These are phyloP conservation scores for Kingdonia uniflora DNA, from an alignment of 164 flowering plant species.

Conservation along the genomic window DNA sequence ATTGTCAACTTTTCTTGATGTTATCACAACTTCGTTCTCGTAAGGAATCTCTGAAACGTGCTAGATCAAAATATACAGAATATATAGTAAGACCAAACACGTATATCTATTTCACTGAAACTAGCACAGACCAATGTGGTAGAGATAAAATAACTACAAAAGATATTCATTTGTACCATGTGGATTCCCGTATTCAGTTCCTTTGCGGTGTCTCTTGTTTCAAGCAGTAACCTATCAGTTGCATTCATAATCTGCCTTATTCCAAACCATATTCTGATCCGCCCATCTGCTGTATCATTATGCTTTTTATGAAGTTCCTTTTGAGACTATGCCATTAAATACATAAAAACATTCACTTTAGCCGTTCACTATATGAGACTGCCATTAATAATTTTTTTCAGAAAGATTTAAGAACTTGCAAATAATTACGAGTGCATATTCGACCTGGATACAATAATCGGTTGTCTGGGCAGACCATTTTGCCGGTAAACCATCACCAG, in stretches of 20 bases:
- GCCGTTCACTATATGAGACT: too few species aligned
- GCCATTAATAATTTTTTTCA: too few species aligned
- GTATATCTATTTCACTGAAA: neutral
- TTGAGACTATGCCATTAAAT: constrained; percentile 75
- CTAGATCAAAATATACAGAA: constrained; percentile 21
- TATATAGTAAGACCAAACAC: neutral
- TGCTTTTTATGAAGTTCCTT: constrained; percentile 59
- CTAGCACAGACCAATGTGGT: neutral
- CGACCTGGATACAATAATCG: constrained; percentile 74
- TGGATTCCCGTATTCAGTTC: constrained; percentile 81
- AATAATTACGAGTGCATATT: neutral
- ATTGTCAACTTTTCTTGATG: constrained; percentile 49
- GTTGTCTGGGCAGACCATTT: constrained; percentile 53
- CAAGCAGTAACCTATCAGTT: constrained; percentile 54
- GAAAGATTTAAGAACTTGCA: too few species aligned
- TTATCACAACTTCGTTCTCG: constrained; percentile 57
- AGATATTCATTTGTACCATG: constrained; percentile 37
- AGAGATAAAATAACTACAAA: neutral
- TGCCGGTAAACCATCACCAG: constrained; percentile 68
- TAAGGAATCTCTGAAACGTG: constrained; percentile 87
- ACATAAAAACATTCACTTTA: too few species aligned
- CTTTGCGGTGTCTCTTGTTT: constrained; percentile 59
- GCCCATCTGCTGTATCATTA: constrained; percentile 75
- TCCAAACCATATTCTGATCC: constrained; percentile 83
- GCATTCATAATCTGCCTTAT: constrained; percentile 88